Base-by-base conservation (phyloP, 2,329 filamentous ascomycete species). In the Thielaviopsis musarum region DNA sequence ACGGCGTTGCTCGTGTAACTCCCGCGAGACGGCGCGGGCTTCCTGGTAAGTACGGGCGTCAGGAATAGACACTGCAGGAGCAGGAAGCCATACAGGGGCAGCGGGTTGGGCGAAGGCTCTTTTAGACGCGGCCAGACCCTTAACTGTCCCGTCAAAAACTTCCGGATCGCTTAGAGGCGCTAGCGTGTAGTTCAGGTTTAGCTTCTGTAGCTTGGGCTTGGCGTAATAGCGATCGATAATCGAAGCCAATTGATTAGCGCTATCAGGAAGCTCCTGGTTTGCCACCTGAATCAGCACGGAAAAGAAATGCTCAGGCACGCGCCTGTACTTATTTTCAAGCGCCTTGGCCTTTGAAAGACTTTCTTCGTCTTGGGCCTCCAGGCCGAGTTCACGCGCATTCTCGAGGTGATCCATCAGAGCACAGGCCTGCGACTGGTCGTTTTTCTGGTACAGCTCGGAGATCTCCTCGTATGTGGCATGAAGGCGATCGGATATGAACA, bases 291-390 rank as follows among this genome's bases (percentile, higher is more conserved):
- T 69, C 17, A 75, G 66, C 1, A 73, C 71, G 1, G 67, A 65
- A 61, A 78, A 66, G 57, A 75, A 75, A n/a, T 71, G 64, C 19
- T 66, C 66, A 0, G 76, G 76, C 0, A 78, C 67, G 62, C 74
- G 73, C 17, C 69, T 67, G 53, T 74, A 71, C 52, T 72, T 71
- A 24, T 69, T 64, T 1, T 65, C 66, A 5, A 75, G 68, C 41
- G 70, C 67, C 3, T 69, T 64, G 2, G 70, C 65, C 1, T 66
- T 64, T 17, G 67, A 64, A 51, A 69, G 65, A 19, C 69, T 65
- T 12, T 64, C 60, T n/a, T 67, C 63, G 38, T 69, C 69, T 5
- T 68, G 64, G 0, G 69, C 64, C 48, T 69, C 64, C 21, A 72
- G 67, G 3, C 69, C 72, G 17, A 73, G 65, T 0, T 67, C 66